phyloP scores from a whole-genome alignment of 1,284 basidiomycete genomes.

The Fomitiporia mediterranea region DNA sequence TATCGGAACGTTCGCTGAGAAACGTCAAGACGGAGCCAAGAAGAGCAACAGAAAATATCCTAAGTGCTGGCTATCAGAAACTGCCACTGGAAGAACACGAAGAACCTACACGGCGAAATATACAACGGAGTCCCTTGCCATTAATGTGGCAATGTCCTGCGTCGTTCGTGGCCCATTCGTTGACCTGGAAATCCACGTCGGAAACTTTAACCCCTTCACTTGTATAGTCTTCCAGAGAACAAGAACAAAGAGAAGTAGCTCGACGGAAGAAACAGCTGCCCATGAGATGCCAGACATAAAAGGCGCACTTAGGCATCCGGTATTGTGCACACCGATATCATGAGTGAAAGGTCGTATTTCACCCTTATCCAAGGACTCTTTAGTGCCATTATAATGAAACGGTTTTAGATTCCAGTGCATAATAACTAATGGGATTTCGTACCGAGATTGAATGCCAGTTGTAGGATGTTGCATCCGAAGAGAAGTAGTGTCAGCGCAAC shows the following conservation, averaged over 20 bases:
- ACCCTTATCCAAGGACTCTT: no score
- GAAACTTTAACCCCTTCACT: no score
- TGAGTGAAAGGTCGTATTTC: no score
- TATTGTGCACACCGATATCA: no score
- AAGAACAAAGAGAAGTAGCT: background rate
- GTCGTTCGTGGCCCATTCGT: background rate
- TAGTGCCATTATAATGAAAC: no score
- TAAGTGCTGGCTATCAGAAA: background rate
- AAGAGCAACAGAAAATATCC: background rate
- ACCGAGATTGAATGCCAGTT: background rate
- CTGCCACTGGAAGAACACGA: background rate
- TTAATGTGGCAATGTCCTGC: background rate
- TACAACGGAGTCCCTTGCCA: background rate
- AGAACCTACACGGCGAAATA: background rate
- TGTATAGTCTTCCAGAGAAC: background rate
- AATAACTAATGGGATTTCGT: no score
- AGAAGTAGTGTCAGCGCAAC: background rate
- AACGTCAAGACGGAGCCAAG: no score
- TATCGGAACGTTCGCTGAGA: background rate
- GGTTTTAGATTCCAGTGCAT: no score
- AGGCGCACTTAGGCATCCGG: background rate
- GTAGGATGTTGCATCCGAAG: background rate
- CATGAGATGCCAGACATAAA: background rate
- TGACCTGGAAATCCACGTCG: background rate
- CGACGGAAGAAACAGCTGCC: background rate